These are phyloP conservation scores for Nakazawaea sp. DNA, from an alignment of 805 yeast genomes.

Conservation along the genomic window DNA sequence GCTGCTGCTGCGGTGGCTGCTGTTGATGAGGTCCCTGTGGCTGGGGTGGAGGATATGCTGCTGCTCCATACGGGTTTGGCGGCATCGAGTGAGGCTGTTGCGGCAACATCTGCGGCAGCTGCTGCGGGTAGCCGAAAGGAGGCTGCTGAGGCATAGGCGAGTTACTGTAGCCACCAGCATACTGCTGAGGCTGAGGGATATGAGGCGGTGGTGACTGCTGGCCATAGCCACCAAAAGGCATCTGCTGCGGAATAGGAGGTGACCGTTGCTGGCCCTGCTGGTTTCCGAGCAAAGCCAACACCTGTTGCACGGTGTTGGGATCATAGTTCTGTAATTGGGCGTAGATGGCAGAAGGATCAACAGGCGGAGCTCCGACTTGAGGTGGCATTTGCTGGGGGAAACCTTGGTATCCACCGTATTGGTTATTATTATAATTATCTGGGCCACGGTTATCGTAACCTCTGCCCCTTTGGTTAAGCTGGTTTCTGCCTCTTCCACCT, in stretches of 20 bases:
- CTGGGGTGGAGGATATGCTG: slow-evolving; percentile 6
- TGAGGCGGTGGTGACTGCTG: slow-evolving; percentile 17
- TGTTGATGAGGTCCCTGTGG: slow-evolving; percentile 10
- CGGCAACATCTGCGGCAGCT: no score
- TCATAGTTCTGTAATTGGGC: slow-evolving; percentile 19
- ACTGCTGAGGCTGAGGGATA: slow-evolving; percentile 10
- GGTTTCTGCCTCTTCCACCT: slow-evolving; percentile 10
- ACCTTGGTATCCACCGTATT: slow-evolving; percentile 10
- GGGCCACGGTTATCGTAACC: not conserved
- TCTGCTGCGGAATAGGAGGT: slow-evolving; percentile 11
- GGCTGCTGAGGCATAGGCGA: slow-evolving; percentile 6
- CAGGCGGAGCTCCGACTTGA: slow-evolving; percentile 14
- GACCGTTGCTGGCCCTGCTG: slow-evolving; percentile 8
- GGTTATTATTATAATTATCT: slow-evolving; percentile 9
- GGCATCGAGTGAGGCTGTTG: no score
- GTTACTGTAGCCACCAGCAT: slow-evolving; percentile 6
- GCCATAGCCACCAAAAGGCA: slow-evolving; percentile 7
- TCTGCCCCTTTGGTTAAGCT: slow-evolving; percentile 16
- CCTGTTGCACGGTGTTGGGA: slow-evolving; percentile 25
- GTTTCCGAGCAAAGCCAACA: slow-evolving; percentile 23
- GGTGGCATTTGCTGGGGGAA: slow-evolving; percentile 13
- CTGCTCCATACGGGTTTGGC: slow-evolving; percentile 2
- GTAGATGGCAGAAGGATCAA: slow-evolving; percentile 11
- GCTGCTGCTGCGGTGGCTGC: slow-evolving; percentile 11
- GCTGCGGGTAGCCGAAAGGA: no score